Base-by-base conservation (phyloP, 345 rosid genomes). In the Alliaria petiolata region DNA sequence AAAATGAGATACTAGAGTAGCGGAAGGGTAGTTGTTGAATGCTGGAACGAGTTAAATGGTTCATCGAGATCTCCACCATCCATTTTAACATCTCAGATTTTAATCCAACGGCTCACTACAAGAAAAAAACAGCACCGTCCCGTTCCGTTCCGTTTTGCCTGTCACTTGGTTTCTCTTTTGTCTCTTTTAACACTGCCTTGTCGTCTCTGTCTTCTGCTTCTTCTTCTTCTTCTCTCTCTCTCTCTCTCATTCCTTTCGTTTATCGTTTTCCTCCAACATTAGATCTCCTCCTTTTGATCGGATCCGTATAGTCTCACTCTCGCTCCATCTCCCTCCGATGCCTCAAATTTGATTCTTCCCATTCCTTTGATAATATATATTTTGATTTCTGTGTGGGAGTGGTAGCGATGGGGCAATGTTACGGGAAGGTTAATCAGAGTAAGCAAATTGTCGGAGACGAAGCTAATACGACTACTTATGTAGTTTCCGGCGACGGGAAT, bases 391-490 rank as follows among this genome's bases (percentile, higher is more conserved):
- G 15, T 55, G 56, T 58, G 66, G 30, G 65, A 53, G 82, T 59
- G 19, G 28, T 28, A 43, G 14, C 69, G 77, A 92, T 92, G 98
- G 98, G 98, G 43, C 98, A 86, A 83, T 92, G 98, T 81, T 92
- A 92, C 76, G 98, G 96, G 9, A 92, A 87, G 83, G 78, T 81
- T 30, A 83, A 60, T 67, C 85, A 81, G 39, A 73, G 82, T 9
- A 67, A 64, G 67, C 75, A 75, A 11, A 79, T 78, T 71, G 90
- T 67, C 69, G 67, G 42, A 5, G 42, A 79, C 14, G 78, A 66
- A 34, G 44, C 80, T 50, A 65, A 72, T 52, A 74, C 83, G 3
- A 80, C 86, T 43, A 85, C 89, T 7, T 69, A 80, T 44, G 85
- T 85, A 10, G 86, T 85, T 8, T 65, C 90, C 47, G 89, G 81